Evolutionary conservation across 495 filamentous ascomycete species (phyloP).

Genomic region (Neurospora cerealis): DNA sequence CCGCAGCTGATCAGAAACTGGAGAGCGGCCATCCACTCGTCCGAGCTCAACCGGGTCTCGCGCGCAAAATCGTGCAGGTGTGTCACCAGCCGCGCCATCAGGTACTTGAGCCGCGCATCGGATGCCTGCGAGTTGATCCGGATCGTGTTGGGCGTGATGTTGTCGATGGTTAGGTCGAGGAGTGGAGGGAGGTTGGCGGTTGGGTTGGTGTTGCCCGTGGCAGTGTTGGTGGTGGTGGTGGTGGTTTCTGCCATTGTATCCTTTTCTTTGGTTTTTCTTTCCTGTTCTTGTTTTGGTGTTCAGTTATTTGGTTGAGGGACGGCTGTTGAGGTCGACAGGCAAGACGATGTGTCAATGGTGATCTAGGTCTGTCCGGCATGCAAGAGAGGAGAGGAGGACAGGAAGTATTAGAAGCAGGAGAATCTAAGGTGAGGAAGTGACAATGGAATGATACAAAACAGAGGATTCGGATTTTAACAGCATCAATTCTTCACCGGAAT

Average conservation of each 20-base stretch:
- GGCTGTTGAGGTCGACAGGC: neutral
- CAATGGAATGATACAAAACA: neutral
- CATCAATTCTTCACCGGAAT: neutral
- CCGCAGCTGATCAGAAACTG: constrained; percentile 64
- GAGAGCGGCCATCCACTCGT: constrained; percentile 71
- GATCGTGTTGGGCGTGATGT: constrained; percentile 71
- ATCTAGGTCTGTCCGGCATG: neutral
- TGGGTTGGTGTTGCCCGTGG: neutral
- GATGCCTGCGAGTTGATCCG: constrained; percentile 61
- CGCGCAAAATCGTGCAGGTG: constrained; percentile 79
- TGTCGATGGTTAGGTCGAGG: constrained; percentile 69
- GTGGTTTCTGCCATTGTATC: neutral
- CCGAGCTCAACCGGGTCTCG: constrained; percentile 66
- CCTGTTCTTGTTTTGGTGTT: neutral
- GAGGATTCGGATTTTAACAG: neutral
- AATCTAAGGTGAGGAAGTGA: neutral
- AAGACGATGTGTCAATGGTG: neutral
- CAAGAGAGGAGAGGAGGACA: neutral
- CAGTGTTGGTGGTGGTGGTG: neutral
- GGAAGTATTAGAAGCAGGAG: neutral
- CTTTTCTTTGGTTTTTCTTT: neutral
- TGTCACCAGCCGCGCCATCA: constrained; percentile 63
- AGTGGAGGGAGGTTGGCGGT: constrained; percentile 27
- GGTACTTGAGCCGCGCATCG: constrained; percentile 57
- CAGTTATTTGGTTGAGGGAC: neutral